These are phyloP conservation scores for Prunus yedoensis DNA, from an alignment of 331 rosid genomes.

Conservation along the genomic window DNA sequence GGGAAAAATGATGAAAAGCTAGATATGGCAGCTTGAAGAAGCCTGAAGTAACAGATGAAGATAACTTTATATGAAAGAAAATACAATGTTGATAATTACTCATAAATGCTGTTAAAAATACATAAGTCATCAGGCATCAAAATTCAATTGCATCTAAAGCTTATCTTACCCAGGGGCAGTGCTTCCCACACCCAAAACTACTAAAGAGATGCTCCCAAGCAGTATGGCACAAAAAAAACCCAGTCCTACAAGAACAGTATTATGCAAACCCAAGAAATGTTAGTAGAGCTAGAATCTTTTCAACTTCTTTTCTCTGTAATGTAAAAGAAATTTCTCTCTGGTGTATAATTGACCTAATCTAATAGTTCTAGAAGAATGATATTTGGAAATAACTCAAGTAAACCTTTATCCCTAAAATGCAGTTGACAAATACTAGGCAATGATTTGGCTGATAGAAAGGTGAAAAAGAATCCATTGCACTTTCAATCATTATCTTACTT, in stretches of 20 bases:
- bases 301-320: background rate
- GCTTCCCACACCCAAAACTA: constrained; percentile 92
- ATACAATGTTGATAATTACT: background rate
- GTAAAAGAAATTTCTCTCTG: background rate
- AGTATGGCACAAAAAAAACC: constrained; percentile 92
- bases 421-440: background rate
- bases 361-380: background rate
- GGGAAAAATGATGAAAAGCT: constrained; percentile 88
- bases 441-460: no score
- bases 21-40: constrained; percentile 89
- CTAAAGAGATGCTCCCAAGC: constrained; percentile 83
- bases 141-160: constrained; percentile 9
- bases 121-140: background rate
- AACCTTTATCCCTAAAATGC: constrained; percentile 1
- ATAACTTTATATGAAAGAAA: constrained; percentile 22
- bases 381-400: background rate
- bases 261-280: constrained; percentile 15
- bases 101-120: no score
- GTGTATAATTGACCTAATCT: background rate
- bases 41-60: constrained; percentile 50
- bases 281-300: background rate
- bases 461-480: no score
- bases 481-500: no score
- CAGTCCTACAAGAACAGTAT: constrained; percentile 62
- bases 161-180: constrained; percentile 80